Evolutionary conservation across 169 alveolate genomes (phyloP).

Genomic region (Babesia divergens): DNA sequence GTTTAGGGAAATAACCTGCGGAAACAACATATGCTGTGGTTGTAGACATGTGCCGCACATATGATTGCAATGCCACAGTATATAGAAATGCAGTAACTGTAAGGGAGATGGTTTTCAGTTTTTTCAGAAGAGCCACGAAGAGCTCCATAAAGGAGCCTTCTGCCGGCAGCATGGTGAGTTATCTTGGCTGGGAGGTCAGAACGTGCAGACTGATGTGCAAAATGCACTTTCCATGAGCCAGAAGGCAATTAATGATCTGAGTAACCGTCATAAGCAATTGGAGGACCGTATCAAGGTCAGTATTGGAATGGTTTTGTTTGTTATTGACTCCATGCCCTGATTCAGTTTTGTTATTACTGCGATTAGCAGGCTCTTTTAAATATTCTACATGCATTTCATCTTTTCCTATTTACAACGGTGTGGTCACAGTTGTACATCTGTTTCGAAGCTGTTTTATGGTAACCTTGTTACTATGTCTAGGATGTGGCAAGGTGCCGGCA

Average conservation of each 20-base stretch:
- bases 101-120: slow-evolving; percentile 3
- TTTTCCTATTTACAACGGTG: no score
- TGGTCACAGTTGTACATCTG: no score
- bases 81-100: neutral
- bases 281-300: slow-evolving; percentile 42
- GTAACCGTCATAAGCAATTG: slow-evolving; percentile 1
- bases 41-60: no score
- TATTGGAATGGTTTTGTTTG: neutral
- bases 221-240: slow-evolving; percentile 27
- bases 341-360: no score
- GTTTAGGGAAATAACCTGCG: no score
- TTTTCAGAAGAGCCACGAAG: slow-evolving; percentile 1
- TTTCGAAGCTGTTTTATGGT: no score
- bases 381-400: no score
- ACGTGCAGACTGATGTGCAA: slow-evolving; percentile 21
- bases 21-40: no score
- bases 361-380: no score
- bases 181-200: neutral
- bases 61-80: neutral
- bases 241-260: slow-evolving; percentile 14
- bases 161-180: slow-evolving; percentile 8
- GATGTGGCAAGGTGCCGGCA: no score
- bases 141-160: slow-evolving; percentile 19
- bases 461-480: no score
- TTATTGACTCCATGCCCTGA: no score